Conservation (phyloP, 139 green algal species). For the Chlamydomonas applanata region DNA sequence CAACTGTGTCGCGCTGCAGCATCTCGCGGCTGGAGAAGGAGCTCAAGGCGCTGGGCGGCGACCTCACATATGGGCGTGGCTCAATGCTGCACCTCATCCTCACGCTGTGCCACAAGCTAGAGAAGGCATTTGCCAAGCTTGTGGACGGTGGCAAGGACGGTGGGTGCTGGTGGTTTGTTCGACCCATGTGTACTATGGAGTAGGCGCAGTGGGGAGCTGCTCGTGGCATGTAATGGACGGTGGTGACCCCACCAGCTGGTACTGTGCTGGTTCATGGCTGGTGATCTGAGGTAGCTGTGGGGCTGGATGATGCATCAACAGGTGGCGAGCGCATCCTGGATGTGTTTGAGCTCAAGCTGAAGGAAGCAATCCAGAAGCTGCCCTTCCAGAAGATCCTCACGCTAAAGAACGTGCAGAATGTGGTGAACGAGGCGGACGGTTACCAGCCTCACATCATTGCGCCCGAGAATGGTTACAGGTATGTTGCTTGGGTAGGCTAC, state of each 20-base stretch:
- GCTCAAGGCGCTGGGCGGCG: slow-evolving; percentile 70
- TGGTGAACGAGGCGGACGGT: slow-evolving; percentile 89
- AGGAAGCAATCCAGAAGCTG: slow-evolving; percentile 83
- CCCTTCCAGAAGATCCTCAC: slow-evolving; percentile 87
- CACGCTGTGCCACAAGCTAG: slow-evolving; percentile 79
- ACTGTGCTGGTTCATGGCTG: no score
- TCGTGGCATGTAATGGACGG: not conserved
- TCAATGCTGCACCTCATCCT: slow-evolving; percentile 92
- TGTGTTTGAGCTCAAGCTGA: slow-evolving; percentile 92
- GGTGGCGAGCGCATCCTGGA: slow-evolving; percentile 83
- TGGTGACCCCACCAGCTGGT: no score
- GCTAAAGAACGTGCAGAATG: slow-evolving; percentile 66
- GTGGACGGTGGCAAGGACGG: slow-evolving; percentile 84
- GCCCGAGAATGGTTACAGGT: slow-evolving; percentile 91
- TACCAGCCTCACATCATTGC: slow-evolving; percentile 98
- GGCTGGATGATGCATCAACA: no score
- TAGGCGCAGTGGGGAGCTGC: not conserved
- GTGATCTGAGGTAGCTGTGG: no score
- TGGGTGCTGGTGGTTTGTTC: slow-evolving; percentile 13
- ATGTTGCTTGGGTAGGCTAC: slow-evolving; percentile 46
- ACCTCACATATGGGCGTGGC: slow-evolving; percentile 62
- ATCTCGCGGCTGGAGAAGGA: slow-evolving; percentile 73
- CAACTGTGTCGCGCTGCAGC: slow-evolving; percentile 27
- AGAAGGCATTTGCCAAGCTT: slow-evolving; percentile 75
- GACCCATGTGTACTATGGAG: not conserved